phyloP scores from a whole-genome alignment of 352 stramenopile species.

The Globisporangium barbulae region DNA sequence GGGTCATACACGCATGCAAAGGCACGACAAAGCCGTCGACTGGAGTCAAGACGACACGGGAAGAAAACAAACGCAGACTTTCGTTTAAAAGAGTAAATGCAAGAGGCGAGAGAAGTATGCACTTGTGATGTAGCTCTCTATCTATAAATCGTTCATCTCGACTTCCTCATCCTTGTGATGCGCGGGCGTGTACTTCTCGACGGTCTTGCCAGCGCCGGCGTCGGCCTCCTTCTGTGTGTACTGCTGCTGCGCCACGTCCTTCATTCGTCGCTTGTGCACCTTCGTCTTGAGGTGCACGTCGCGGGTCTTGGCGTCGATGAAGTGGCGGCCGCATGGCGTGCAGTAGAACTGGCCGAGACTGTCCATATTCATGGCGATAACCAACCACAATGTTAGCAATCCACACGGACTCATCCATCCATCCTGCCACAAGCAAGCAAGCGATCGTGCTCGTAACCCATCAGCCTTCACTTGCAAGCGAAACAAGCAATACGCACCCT shows the following conservation, averaged over 20 bases:
- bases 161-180: constrained; percentile 31
- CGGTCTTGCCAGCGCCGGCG: constrained; percentile 58
- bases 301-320: constrained; percentile 77
- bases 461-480: background rate
- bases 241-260: constrained; percentile 88
- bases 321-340: constrained; percentile 82
- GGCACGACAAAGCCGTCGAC: background rate
- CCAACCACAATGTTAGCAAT: background rate
- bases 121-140: background rate
- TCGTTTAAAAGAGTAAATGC: background rate
- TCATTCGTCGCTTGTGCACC: constrained; percentile 86
- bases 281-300: constrained; percentile 82
- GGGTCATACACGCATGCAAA: background rate
- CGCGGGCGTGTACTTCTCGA: constrained; percentile 69
- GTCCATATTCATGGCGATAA: background rate
- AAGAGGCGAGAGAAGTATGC: background rate
- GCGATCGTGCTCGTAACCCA: background rate
- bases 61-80: background rate
- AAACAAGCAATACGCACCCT: constrained; percentile 33
- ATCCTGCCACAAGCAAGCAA: too few relatives aligned
- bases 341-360: constrained; percentile 88
- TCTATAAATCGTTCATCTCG: constrained; percentile 68
- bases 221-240: constrained; percentile 87
- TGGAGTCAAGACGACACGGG: background rate
- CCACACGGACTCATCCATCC: background rate